Conservation (phyloP, 208 protist species). For the Tritrichomonas foetus region DNA sequence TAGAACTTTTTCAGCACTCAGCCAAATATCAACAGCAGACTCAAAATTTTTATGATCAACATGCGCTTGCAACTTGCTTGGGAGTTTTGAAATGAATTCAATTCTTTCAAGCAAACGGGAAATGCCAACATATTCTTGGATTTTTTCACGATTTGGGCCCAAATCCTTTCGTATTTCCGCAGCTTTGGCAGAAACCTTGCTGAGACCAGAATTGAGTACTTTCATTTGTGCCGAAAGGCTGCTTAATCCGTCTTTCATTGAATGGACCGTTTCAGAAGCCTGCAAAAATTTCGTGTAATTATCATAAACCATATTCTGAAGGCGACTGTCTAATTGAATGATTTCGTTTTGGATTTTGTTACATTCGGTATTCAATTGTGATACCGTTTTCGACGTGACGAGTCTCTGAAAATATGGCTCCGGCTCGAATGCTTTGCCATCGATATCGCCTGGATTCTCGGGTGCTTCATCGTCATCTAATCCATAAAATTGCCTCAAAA, state of each 20-base stretch:
- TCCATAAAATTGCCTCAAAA: too few species aligned
- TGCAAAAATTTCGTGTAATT: slow-evolving; percentile 38
- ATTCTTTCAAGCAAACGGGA: background rate
- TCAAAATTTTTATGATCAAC: background rate
- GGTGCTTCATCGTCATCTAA: background rate
- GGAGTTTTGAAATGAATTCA: slow-evolving; percentile 15
- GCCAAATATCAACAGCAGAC: slow-evolving; percentile 10
- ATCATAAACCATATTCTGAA: background rate
- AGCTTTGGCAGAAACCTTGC: background rate
- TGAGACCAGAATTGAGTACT: background rate
- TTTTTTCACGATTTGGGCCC: background rate
- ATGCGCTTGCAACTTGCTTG: background rate
- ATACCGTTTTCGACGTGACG: background rate
- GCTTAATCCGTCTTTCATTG: slow-evolving; percentile 16
- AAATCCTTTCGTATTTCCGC: background rate
- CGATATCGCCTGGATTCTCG: background rate
- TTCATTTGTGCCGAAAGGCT: slow-evolving; percentile 26
- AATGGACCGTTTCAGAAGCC: background rate
- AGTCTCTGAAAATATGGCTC: background rate
- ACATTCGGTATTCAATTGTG: background rate
- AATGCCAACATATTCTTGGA: background rate
- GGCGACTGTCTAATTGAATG: background rate
- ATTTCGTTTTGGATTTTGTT: background rate
- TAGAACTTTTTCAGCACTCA: background rate
- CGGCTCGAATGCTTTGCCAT: background rate